A percentile compares a stretch with the other conserved stretches of the same genome.
phyloP scores from a whole-genome alignment of 441 rosid genomes.

The Populus hybrid region DNA sequence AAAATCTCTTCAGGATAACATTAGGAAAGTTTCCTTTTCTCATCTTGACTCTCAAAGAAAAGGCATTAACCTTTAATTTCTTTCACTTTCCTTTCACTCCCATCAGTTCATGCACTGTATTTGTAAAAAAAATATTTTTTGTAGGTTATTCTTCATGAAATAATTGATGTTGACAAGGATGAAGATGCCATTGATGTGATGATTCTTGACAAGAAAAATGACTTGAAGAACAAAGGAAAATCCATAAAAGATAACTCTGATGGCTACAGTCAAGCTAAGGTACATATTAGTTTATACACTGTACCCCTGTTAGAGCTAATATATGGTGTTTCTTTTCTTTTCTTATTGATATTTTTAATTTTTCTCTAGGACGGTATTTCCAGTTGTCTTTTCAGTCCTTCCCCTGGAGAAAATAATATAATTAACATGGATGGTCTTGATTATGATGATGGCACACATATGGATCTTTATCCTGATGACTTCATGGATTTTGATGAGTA shows the following conservation, averaged over 20 bases:
- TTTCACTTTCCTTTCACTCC: background rate
- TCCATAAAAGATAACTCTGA: slow-evolving; percentile 28
- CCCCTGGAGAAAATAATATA: slow-evolving; percentile 31
- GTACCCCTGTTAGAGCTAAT: background rate
- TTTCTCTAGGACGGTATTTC: slow-evolving; percentile 28
- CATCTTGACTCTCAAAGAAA: background rate
- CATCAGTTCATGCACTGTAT: background rate
- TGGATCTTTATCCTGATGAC: slow-evolving; percentile 28
- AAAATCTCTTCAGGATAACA: background rate
- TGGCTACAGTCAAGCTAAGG: slow-evolving; percentile 32
- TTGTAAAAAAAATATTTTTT: slow-evolving; percentile 6
- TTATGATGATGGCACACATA: slow-evolving; percentile 32
- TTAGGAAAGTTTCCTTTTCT: background rate
- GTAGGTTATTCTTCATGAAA: slow-evolving; percentile 45
- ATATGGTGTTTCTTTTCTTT: background rate
- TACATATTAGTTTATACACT: slow-evolving; percentile 12
- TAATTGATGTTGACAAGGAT: slow-evolving; percentile 54
- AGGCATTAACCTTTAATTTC: background rate
- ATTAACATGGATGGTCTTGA: slow-evolving; percentile 26
- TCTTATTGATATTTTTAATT: background rate
- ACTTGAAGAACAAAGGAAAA: slow-evolving; percentile 59
- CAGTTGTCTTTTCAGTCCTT: slow-evolving; percentile 11
- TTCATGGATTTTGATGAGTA: slow-evolving; percentile 41
- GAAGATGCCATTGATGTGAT: slow-evolving; percentile 43
- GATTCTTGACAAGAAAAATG: slow-evolving; percentile 35